Conservation (phyloP, 2,329 filamentous ascomycete genomes). For the Davidsoniella neocaledoniae region DNA sequence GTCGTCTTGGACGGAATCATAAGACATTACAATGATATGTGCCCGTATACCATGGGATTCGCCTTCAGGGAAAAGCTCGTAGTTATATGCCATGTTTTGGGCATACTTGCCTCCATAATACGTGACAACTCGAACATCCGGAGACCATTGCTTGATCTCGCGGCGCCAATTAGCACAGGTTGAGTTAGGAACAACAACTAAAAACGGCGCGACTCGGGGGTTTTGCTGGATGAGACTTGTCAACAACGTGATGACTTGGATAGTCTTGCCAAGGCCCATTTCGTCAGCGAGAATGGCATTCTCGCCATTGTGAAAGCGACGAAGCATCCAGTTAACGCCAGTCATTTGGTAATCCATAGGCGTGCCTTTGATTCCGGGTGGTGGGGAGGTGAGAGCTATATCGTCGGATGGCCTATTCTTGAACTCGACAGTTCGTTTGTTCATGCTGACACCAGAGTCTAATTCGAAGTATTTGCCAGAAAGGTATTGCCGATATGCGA, state of each 20-base stretch:
- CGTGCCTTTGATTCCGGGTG: conserved; percentile 55
- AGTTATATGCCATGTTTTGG: conserved; percentile 59
- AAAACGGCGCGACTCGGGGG: conserved; percentile 71
- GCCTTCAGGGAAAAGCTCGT: conserved; percentile 66
- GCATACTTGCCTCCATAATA: conserved; percentile 68
- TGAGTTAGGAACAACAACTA: conserved; percentile 85
- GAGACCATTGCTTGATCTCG: conserved; percentile 89
- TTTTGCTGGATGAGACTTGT: conserved; percentile 51
- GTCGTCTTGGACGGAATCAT: conserved; percentile 69
- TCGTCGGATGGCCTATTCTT: conserved; percentile 43
- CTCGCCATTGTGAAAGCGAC: conserved; percentile 65
- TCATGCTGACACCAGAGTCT: conserved; percentile 42
- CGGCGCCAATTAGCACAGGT: conserved; percentile 96
- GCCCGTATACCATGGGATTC: conserved; percentile 53
- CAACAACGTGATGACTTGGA: conserved; percentile 76
- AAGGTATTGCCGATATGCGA: conserved; percentile 76
- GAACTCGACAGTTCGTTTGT: conserved; percentile 49
- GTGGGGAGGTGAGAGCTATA: conserved; percentile 53
- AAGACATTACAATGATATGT: conserved; percentile 88
- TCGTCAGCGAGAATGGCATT: conserved; percentile 92
- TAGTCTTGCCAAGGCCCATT: conserved; percentile 95
- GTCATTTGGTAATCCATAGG: conserved; percentile 90
- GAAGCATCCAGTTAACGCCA: conserved; percentile 87
- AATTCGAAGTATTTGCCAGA: conserved; percentile 53
- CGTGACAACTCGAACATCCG: conserved; percentile 70